phyloP scores from a whole-genome alignment of 108 stramenopile genomes.

The Parmales sp. region DNA sequence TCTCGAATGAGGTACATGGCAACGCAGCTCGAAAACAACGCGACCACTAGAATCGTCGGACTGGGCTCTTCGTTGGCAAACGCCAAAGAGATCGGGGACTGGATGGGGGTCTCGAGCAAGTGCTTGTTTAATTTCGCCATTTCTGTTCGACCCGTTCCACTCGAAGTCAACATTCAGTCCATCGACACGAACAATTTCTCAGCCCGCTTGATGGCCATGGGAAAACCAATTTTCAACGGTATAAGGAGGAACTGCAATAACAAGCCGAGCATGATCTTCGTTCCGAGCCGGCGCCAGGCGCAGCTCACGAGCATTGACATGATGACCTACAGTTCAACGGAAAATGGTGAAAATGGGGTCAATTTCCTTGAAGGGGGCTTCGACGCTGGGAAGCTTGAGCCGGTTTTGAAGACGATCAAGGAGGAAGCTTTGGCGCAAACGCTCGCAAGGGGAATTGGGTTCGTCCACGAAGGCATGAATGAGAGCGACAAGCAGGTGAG shows the following conservation, averaged over 20 bases:
- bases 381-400: conserved; percentile 14
- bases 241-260: conserved; percentile 58
- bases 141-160: conserved; percentile 77
- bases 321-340: conserved; percentile 61
- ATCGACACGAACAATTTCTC: conserved; percentile 88
- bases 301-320: conserved; percentile 95
- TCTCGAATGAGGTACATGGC: conserved; percentile 89
- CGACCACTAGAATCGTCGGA: conserved; percentile 73
- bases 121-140: conserved; percentile 90
- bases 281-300: conserved; percentile 89
- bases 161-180: conserved; percentile 86
- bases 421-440: conserved; percentile 82
- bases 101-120: conserved; percentile 84
- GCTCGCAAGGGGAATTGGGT: conserved; percentile 74
- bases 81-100: conserved; percentile 93
- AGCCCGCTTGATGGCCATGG: conserved; percentile 85
- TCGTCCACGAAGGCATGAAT: conserved; percentile 79
- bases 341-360: conserved; percentile 20
- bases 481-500: conserved; percentile 62
- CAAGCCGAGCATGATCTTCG: conserved; percentile 70
- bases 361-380: conserved; percentile 33
- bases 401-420: conserved; percentile 29
- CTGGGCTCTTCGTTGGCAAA: conserved; percentile 88
- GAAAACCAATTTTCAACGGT: conserved; percentile 85
- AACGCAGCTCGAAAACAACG: conserved; percentile 41